phyloP scores from a whole-genome alignment of 306 rosid genomes.

The Vicia faba region DNA sequence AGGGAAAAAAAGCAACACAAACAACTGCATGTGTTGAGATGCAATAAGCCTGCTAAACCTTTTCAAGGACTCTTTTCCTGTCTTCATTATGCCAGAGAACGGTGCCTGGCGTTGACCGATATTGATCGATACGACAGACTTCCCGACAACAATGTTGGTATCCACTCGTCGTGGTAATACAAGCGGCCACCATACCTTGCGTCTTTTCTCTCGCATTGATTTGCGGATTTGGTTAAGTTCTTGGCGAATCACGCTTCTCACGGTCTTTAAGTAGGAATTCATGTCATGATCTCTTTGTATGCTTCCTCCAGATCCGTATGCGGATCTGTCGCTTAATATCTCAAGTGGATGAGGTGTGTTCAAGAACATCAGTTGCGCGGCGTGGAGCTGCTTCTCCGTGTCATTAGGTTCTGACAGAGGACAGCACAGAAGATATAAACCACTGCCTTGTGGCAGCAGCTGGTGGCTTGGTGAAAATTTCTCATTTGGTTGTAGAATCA shows the following conservation, averaged over 20 bases:
- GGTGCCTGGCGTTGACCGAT: constrained; percentile 50
- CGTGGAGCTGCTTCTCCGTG: constrained; percentile 64
- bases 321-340: constrained; percentile 74
- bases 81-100: constrained; percentile 62
- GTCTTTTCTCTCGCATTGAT: constrained; percentile 61
- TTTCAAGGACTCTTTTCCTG: constrained; percentile 70
- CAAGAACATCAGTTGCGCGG: constrained; percentile 65
- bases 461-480: constrained; percentile 83
- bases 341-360: constrained; percentile 98
- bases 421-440: constrained; percentile 65
- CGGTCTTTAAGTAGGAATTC: constrained; percentile 70
- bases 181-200: constrained; percentile 80
- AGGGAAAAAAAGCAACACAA: constrained; percentile 72
- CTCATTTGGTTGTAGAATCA: constrained; percentile 90
- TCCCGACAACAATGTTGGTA: constrained; percentile 51
- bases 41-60: constrained; percentile 77
- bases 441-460: constrained; percentile 86
- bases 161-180: constrained; percentile 43
- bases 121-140: constrained; percentile 46
- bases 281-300: constrained; percentile 93
- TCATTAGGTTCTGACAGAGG: constrained; percentile 50
- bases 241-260: constrained; percentile 71
- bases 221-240: constrained; percentile 68
- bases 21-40: constrained; percentile 74
- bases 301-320: constrained; percentile 83